Percentiles rank a stretch among this genome's conserved stretches.
These are phyloP conservation scores for Psilocybe azurescens DNA, from an alignment of 768 basidiomycete species.

Conservation along the genomic window DNA sequence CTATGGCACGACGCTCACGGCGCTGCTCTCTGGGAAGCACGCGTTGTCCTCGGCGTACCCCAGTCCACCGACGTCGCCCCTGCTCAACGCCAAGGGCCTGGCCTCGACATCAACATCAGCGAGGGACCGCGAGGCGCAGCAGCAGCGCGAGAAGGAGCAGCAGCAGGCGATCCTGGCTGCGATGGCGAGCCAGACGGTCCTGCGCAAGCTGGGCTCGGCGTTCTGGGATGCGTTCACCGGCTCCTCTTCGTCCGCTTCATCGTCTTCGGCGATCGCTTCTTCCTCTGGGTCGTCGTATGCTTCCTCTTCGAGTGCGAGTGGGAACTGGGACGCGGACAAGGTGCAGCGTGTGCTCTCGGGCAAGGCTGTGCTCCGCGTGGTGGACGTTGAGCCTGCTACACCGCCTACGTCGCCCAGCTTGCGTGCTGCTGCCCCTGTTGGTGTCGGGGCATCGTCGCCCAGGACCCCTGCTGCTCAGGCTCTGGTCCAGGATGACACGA, in stretches of 20 bases:
- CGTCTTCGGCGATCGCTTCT: constrained; percentile 19
- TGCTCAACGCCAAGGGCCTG: constrained; percentile 33
- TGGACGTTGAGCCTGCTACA: constrained; percentile 66
- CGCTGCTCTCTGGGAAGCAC: constrained; percentile 55
- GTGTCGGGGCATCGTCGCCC: neutral
- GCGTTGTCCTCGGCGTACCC: constrained; percentile 36
- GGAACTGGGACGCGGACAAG: constrained; percentile 72
- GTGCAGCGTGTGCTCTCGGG: constrained; percentile 83
- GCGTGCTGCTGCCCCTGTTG: constrained; percentile 3
- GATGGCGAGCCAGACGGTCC: constrained; percentile 80
- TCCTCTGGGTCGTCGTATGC: constrained; percentile 28
- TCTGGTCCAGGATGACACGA: constrained; percentile 19
- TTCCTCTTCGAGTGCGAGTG: constrained; percentile 10
- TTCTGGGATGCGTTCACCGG: constrained; percentile 94
- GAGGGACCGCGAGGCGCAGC: constrained; percentile 19
- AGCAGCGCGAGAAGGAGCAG: constrained; percentile 28
- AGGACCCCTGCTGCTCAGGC: constrained; percentile 7
- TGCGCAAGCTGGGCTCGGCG: constrained; percentile 71
- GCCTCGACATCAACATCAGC: constrained; percentile 12
- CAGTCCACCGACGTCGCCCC: constrained; percentile 50
- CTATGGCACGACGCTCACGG: constrained; percentile 30
- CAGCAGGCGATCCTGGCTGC: constrained; percentile 63
- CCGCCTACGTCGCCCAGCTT: constrained; percentile 20
- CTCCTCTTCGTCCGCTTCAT: constrained; percentile 30
- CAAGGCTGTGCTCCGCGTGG: constrained; percentile 77